A percentile compares a stretch with the other conserved stretches of the same genome.
Conservation (phyloP, 2,329 filamentous ascomycete genomes). For the Calonectria fujianensis region DNA sequence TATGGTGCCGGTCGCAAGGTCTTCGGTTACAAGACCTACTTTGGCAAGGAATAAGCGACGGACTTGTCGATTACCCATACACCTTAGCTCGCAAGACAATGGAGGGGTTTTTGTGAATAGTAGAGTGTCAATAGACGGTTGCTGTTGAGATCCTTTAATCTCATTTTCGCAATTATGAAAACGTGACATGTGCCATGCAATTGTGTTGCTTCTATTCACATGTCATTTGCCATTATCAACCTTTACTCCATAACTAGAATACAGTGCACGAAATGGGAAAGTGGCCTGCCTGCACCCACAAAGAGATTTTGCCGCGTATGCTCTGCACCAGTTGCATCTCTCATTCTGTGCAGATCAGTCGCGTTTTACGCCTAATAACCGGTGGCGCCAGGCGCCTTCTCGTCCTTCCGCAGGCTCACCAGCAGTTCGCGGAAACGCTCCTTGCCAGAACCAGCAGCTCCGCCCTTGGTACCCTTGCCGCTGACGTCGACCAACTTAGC, state of each 20-base stretch:
- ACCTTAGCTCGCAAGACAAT: constrained; percentile 36
- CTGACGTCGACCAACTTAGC: constrained; percentile 98
- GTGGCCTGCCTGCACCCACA: constrained; percentile 50
- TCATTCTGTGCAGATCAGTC: constrained; percentile 32
- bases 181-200: constrained; percentile 39
- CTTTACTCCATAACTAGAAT: constrained; percentile 58
- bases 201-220: constrained; percentile 53
- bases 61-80: constrained; percentile 38
- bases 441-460: constrained; percentile 93
- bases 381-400: constrained; percentile 84
- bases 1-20: constrained; percentile 86
- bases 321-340: constrained; percentile 48
- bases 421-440: constrained; percentile 96
- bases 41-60: constrained; percentile 70
- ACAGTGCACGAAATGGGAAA: constrained; percentile 53
- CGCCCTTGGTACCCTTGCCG: constrained; percentile 91
- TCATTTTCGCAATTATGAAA: constrained; percentile 26
- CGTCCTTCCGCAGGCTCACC: constrained; percentile 91
- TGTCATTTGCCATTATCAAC: constrained; percentile 57
- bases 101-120: constrained; percentile 47
- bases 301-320: constrained; percentile 43
- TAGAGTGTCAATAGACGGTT: constrained; percentile 54
- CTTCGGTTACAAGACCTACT: constrained; percentile 88
- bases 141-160: constrained; percentile 46
- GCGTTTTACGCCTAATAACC: constrained; percentile 69